A percentile compares a stretch with the other conserved stretches of the same genome.
Evolutionary conservation across 2,329 filamentous ascomycete species (phyloP).

Genomic region (Blumeriella jaapii): DNA sequence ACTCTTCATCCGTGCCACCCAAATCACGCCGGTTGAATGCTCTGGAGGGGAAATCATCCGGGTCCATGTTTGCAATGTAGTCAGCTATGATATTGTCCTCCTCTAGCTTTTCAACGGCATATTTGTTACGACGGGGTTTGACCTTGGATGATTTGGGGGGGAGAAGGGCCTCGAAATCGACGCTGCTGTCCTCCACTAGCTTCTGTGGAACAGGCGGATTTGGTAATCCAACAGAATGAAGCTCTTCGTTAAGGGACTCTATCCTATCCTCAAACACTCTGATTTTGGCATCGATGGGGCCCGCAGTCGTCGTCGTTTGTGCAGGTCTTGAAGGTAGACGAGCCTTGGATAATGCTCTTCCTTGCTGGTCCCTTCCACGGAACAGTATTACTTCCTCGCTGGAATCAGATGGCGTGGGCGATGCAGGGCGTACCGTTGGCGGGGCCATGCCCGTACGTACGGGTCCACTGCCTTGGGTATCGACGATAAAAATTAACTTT

Average conservation of each 20-base stretch:
- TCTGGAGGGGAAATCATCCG: constrained; percentile 14
- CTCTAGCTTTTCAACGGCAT: constrained; percentile 9
- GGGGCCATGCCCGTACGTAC: constrained; percentile 25
- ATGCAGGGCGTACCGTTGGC: constrained; percentile 22
- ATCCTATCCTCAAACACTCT: constrained; percentile 24
- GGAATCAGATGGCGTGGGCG: constrained; percentile 40
- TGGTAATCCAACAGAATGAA: constrained; percentile 8
- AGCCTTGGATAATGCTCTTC: constrained; percentile 5
- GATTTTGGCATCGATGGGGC: constrained; percentile 21
- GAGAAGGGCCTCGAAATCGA: constrained; percentile 2
- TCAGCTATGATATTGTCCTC: constrained; percentile 22
- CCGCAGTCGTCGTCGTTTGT: neutral
- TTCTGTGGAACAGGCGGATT: constrained; percentile 1
- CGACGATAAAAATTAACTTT: constrained; percentile 26
- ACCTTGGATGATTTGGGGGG: neutral
- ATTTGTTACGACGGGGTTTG: constrained; percentile 5
- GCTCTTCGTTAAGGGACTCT: constrained; percentile 21
- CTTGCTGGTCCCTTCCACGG: constrained; percentile 35
- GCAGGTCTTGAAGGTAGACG: constrained; percentile 8
- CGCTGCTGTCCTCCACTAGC: constrained; percentile 5
- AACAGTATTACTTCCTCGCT: constrained; percentile 67
- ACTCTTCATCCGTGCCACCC: constrained; percentile 34
- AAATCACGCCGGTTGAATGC: constrained; percentile 29
- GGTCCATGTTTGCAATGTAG: constrained; percentile 28
- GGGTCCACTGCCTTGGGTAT: constrained; percentile 24